Evolutionary conservation across 2,329 filamentous ascomycete genomes (phyloP).

Genomic region (Aspergillus tanneri): DNA sequence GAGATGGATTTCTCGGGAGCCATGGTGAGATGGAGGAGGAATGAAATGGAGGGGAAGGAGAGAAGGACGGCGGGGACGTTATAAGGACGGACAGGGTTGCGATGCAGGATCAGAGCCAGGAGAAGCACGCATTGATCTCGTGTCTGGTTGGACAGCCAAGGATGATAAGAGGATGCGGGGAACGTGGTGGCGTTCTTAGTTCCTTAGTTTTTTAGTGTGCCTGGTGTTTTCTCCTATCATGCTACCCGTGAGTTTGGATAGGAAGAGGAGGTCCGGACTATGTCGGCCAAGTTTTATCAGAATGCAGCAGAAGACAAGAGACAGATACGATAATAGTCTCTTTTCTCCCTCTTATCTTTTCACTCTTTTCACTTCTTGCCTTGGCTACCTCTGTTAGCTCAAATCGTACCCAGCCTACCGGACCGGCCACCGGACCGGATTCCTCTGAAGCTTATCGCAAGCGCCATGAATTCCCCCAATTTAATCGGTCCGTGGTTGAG

Average conservation of each 20-base stretch:
- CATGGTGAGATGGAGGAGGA: slow-evolving; percentile 1
- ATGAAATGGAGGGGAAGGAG: not conserved
- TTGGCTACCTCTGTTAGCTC: too few relatives aligned
- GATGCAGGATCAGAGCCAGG: not conserved
- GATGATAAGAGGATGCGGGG: not conserved
- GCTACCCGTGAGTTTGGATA: too few relatives aligned
- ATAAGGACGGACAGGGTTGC: not conserved
- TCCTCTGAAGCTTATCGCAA: not conserved
- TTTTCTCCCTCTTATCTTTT: not conserved
- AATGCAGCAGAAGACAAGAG: too few relatives aligned
- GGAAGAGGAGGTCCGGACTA: too few relatives aligned
- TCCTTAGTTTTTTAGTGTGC: too few relatives aligned
- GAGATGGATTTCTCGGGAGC: slow-evolving; percentile 11
- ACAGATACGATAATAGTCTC: too few relatives aligned
- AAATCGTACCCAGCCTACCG: slow-evolving; percentile 7
- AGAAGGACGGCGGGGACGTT: not conserved
- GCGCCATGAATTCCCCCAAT: too few relatives aligned
- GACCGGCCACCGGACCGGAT: slow-evolving; percentile 16
- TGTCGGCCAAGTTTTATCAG: too few relatives aligned
- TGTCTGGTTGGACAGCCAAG: not conserved
- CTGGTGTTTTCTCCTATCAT: too few relatives aligned
- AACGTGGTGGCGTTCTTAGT: not conserved
- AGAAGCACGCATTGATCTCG: too few relatives aligned
- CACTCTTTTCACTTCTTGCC: too few relatives aligned
- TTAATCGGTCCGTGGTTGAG: too few relatives aligned